Evolutionary conservation across 1,284 basidiomycete genomes (phyloP).

Genomic region (Puccinia horiana): DNA sequence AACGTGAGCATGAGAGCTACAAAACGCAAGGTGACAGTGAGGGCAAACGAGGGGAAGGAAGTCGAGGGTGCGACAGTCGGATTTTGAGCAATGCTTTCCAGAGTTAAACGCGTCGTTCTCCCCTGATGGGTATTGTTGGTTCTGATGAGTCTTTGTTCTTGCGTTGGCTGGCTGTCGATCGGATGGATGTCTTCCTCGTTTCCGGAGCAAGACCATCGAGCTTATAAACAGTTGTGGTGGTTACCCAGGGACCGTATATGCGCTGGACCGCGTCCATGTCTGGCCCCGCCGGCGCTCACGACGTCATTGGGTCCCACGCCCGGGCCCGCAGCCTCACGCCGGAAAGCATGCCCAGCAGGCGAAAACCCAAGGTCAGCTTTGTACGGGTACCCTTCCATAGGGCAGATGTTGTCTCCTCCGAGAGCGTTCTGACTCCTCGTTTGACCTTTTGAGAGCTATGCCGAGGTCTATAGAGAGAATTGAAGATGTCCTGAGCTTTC

Average conservation of each 20-base stretch:
- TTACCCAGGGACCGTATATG: neutral
- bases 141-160: constrained; percentile 1
- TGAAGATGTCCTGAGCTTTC: too few species aligned
- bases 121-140: neutral
- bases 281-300: neutral
- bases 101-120: constrained; percentile 23
- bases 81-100: constrained; percentile 36
- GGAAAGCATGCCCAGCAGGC: neutral
- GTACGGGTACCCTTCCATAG: too few species aligned
- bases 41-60: constrained; percentile 43
- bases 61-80: constrained; percentile 33
- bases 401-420: too few species aligned
- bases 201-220: neutral
- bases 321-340: neutral
- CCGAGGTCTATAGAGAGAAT: too few species aligned
- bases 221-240: neutral
- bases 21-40: constrained; percentile 31
- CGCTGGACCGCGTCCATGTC: neutral
- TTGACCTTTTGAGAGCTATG: too few species aligned
- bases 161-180: neutral
- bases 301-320: neutral
- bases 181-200: neutral
- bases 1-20: constrained; percentile 25
- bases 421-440: too few species aligned
- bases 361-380: too few species aligned